Conservation (phyloP, 148 eudicot species). For the Rhododendron williamsianum region DNA sequence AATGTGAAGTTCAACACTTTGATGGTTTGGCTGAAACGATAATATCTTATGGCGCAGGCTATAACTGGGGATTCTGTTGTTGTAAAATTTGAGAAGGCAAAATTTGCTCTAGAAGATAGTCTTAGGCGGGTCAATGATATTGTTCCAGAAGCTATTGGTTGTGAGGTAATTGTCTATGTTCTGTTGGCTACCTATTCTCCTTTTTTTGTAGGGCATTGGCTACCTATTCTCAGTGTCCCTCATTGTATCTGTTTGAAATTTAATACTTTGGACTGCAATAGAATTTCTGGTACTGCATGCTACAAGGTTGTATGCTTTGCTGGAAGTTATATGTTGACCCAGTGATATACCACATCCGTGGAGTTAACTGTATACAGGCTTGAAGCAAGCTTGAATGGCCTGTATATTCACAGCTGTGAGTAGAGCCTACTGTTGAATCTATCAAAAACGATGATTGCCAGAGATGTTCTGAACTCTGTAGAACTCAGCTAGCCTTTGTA, state of each 20-base stretch:
- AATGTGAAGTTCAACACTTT: background rate
- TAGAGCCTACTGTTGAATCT: background rate
- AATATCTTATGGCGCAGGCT: slow-evolving; percentile 46
- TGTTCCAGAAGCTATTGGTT: slow-evolving; percentile 79
- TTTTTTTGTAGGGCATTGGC: background rate
- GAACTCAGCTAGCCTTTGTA: background rate
- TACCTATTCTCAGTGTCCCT: background rate
- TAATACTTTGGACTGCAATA: background rate
- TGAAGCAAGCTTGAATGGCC: background rate
- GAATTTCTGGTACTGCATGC: background rate
- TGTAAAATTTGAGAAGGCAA: slow-evolving; percentile 83
- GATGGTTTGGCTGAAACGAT: background rate
- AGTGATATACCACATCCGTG: background rate
- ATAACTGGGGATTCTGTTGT: slow-evolving; percentile 90
- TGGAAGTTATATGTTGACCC: background rate
- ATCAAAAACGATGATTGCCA: background rate
- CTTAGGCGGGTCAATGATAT: slow-evolving; percentile 82
- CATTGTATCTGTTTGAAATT: background rate
- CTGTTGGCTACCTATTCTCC: background rate
- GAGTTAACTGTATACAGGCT: background rate
- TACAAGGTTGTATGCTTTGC: background rate
- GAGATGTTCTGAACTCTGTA: background rate
- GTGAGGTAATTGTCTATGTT: slow-evolving; percentile 50
- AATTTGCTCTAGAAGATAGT: slow-evolving; percentile 71
- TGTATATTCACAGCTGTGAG: background rate